Evolutionary conservation across 805 yeast species (phyloP), one percentile per base, ranked within the genome.

Genomic region (Wickerhamiella sergipiensis): DNA sequence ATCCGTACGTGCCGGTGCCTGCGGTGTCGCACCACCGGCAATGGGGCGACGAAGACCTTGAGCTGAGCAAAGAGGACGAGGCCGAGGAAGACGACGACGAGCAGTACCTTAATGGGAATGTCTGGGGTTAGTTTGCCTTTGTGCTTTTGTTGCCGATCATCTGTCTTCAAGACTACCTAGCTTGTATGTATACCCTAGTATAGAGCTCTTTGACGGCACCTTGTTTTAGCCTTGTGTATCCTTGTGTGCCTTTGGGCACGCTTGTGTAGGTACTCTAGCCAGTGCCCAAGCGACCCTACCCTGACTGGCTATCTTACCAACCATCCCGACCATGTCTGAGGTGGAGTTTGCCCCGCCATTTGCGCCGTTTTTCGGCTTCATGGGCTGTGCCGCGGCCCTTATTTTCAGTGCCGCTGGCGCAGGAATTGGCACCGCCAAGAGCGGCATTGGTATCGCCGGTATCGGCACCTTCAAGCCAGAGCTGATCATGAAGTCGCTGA

Each of bases 381-480:
- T 97, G 40, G 98, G 77, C 46, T 89, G 97, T 70, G 87, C 92
- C 6, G 82, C 87, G 46, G 95, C 96, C 48, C 85, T 87, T 85
- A 77, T 86, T 22, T 72, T 90, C 53, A 82, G 94, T 52, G 86
- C 95, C 64, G 82, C 90, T n/a, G 99, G 99, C 55, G 97, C 99
- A 4, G 97, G 97, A 54, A 82, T 88, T 59, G 99, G 98, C 52
- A 90, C 97, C 2, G 97, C 97, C 55, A 92, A 92, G 69, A 85
- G 95, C 45, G 99, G 99, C 53, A 82, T 92, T 56, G 99, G 99
- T 76, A 92, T 92, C 61, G 73, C 97, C 31, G 99, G 97, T 75
- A 88, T 92, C 58, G 97, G 97, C 74, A 84, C 95, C 46, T 92
- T 90, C 72, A 85, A 85, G 66, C 99, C 99, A 12, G 98, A 92